Base-by-base conservation (phyloP, 139 green algal species). In the Asterochloris sp. region DNA sequence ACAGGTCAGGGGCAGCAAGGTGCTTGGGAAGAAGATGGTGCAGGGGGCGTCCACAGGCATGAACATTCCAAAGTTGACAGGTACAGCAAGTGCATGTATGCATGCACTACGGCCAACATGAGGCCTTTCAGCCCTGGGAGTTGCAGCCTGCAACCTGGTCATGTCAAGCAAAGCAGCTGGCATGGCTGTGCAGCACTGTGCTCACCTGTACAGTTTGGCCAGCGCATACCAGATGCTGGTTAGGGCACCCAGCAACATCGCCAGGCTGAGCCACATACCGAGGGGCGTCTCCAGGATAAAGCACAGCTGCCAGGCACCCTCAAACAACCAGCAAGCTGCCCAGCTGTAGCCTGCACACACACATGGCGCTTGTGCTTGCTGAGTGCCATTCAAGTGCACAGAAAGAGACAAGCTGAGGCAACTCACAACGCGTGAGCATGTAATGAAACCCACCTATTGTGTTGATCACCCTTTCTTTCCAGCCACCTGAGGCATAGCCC, bases 231-330 rank as follows among this genome's bases (percentile, higher is more conserved):
- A 62, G 60, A 92, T 89, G 66, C 68, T 29, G 13, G 66, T 19
- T 9, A 91, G 69, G 28, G 83, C 86, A 54, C 19, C 87, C 13
- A 92, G 60, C 15, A 95, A 84, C 12, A 87, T 73, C 9, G 82
- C 26, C 24, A 89, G 77, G 29, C 83, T 87, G n/a, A 89, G 14
- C 81, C 82, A 88, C 82, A 92, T 91, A n/a, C 81, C 80, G 0
- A 28, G 21, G 2, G 78, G 69, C 0, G 80, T 89, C 82, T 92
- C 62, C 17, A 77, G 78, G 38, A 83, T 79, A 74, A 94, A 94
- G 12, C 81, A 69, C 0, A 93, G 24, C 83, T 92, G 90, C 91
- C 91, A 95, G 13, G 78, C 62, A 17, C 74, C 73, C 79, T 91
- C 83, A 61, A 85, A 87, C 10, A 87, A 61, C 91, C 90, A 94